Evolutionary conservation across 495 filamentous ascomycete genomes (phyloP).

Genomic region (Podospora pseudocomata): DNA sequence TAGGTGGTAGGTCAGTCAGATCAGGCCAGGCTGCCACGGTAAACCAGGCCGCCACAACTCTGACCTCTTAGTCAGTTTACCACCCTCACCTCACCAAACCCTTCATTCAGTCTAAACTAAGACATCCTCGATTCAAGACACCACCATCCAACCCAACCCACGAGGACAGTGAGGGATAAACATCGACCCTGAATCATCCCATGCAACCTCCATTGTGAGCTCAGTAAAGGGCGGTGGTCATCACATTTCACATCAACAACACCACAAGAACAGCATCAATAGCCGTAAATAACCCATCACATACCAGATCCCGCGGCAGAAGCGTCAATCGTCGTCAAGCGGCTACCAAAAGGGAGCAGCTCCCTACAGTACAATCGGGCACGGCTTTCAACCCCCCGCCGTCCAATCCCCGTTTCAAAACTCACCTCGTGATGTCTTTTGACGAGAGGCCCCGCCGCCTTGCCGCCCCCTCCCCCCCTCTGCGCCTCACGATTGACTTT

Average conservation of each 20-base stretch:
- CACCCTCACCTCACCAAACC: neutral
- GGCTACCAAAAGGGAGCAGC: neutral
- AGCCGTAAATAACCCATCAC: neutral
- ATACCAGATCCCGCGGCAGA: neutral
- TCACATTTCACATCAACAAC: neutral
- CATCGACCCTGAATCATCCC: neutral
- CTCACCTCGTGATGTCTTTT: constrained; percentile 7
- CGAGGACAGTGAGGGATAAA: neutral
- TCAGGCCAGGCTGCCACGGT: neutral
- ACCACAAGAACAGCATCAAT: neutral
- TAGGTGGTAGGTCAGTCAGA: neutral
- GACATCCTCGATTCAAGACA: neutral
- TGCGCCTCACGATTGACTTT: neutral
- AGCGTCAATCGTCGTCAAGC: neutral
- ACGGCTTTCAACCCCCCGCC: neutral
- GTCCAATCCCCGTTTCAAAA: neutral
- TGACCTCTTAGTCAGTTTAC: neutral
- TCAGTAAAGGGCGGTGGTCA: no score
- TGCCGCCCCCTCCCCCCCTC: neutral
- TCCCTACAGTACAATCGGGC: neutral
- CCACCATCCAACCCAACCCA: neutral
- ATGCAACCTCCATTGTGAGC: neutral
- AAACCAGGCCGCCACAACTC: neutral
- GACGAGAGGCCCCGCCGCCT: constrained; percentile 2
- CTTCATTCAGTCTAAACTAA: neutral